Base-by-base conservation (phyloP, 768 basidiomycete species). In the Boletus eberwhitei region DNA sequence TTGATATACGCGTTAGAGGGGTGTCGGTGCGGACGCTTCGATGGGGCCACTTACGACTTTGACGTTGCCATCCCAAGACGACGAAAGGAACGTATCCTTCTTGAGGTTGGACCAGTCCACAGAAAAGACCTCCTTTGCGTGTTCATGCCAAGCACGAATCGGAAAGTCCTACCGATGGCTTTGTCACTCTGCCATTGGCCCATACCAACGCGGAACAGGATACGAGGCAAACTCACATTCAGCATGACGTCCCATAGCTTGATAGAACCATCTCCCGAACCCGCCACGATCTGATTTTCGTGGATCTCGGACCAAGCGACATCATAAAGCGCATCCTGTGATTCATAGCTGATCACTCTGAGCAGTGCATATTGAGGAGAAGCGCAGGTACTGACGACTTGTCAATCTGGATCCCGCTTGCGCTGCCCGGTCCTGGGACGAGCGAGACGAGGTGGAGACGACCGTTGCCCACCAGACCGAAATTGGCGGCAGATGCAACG, bases 91-190 rank as follows among this genome's bases (percentile, higher is more conserved):
- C 1, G 82, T 81, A 59, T 93, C 88, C 68, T 96, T 97, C 63
- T 87, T 85, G 57, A 95, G 71, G 72, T 97, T 98, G 58, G 88
- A 93, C 95, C 96, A 98, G 70, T 98, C 92, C 6, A 98, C 84
- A 12, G 88, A 88, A 75, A 91, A 94, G 8, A 94, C 92, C 69
- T 98, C 96, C 47, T 87, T 83, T 13, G 86, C 84, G 71, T 98
- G 96, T 71, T 98, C 96, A 63, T 92, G 88, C 95, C 96, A 98
- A 46, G 83, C 84, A 57, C 86, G 84, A 60, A 98, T 88, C 2
- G 96, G 95, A 50, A 87, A 81, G 62, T 93, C 88, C 93, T 98
- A 73, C 8, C 29, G 58, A 41, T 3, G 40, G 45, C 58, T 67
- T 73, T 48, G 60, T 70, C 59, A 67, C 58, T 67, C 69, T 68